Conservation (phyloP, 495 filamentous ascomycete genomes). For the Aspergillus sclerotioniger region DNA sequence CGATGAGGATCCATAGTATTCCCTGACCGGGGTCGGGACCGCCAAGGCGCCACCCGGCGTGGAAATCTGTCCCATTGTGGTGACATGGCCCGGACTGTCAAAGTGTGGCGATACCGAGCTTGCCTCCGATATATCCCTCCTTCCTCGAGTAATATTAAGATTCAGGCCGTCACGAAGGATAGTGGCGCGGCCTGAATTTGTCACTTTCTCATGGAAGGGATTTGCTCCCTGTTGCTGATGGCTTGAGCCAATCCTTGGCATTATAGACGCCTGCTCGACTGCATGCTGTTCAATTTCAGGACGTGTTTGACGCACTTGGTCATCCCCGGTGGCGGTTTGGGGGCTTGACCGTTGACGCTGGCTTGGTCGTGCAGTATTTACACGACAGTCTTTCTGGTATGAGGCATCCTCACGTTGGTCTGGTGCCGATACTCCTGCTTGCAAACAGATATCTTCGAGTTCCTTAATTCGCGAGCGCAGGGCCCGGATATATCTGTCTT, state of each 20-base stretch:
- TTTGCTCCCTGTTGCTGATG: too few species aligned
- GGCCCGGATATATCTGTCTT: slow-evolving; percentile 30
- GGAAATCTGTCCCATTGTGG: slow-evolving; percentile 37
- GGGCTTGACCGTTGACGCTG: too few species aligned
- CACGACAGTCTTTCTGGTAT: too few species aligned
- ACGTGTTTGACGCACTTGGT: too few species aligned
- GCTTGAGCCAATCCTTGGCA: too few species aligned
- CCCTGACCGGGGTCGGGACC: slow-evolving; percentile 25
- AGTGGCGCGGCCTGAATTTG: too few species aligned
- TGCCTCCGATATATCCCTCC: background rate
- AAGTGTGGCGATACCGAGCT: slow-evolving; percentile 7
- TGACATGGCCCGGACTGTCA: slow-evolving; percentile 20
- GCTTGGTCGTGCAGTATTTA: background rate
- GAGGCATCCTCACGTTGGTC: too few species aligned
- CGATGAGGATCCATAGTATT: slow-evolving; percentile 45
- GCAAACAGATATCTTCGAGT: slow-evolving; percentile 33
- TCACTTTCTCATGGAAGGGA: too few species aligned
- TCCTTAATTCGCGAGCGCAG: slow-evolving; percentile 39
- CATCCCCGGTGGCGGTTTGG: too few species aligned
- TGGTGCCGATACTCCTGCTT: slow-evolving; percentile 30
- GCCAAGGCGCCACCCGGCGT: slow-evolving; percentile 23
- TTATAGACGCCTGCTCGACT: too few species aligned
- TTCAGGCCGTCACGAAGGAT: background rate
- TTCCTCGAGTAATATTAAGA: background rate
- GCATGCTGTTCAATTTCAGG: too few species aligned